Evolutionary conservation across 2,329 filamentous ascomycete genomes (phyloP).

Genomic region (Fusarium concolor): DNA sequence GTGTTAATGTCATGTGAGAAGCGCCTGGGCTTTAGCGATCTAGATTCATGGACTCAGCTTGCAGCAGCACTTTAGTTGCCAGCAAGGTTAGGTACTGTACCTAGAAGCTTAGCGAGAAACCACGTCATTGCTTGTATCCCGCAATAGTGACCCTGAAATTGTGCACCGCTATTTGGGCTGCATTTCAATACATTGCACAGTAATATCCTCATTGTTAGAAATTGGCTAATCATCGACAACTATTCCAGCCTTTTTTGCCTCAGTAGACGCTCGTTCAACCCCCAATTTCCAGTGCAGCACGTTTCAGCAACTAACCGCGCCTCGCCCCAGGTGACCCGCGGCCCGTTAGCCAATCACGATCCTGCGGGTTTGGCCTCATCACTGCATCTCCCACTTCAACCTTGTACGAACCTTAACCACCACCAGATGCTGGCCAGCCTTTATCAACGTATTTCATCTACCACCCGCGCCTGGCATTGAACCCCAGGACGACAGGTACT

Average conservation of each 20-base stretch:
- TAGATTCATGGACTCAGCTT: background rate
- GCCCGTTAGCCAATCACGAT: conserved; percentile 40
- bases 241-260: background rate
- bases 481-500: conserved; percentile 20
- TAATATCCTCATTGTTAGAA: background rate
- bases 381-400: conserved; percentile 43
- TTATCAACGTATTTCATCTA: conserved; percentile 38
- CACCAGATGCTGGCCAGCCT: conserved; percentile 36
- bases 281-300: conserved; percentile 10
- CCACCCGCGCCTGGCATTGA: conserved; percentile 39
- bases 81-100: conserved; percentile 24
- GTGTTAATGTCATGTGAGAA: conserved; percentile 39
- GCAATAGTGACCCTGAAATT: background rate
- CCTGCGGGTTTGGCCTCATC: conserved; percentile 39
- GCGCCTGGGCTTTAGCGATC: conserved; percentile 7
- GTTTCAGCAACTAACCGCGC: conserved; percentile 40
- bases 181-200: background rate
- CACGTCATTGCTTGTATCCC: conserved; percentile 31
- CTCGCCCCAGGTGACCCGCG: conserved; percentile 32
- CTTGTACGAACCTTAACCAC: conserved; percentile 22
- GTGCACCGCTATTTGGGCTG: background rate
- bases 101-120: conserved; percentile 28
- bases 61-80: conserved; percentile 16
- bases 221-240: background rate
- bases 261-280: conserved; percentile 6